Conservation (phyloP, 805 yeast genomes). For the Suhomyces kilbournensis region DNA sequence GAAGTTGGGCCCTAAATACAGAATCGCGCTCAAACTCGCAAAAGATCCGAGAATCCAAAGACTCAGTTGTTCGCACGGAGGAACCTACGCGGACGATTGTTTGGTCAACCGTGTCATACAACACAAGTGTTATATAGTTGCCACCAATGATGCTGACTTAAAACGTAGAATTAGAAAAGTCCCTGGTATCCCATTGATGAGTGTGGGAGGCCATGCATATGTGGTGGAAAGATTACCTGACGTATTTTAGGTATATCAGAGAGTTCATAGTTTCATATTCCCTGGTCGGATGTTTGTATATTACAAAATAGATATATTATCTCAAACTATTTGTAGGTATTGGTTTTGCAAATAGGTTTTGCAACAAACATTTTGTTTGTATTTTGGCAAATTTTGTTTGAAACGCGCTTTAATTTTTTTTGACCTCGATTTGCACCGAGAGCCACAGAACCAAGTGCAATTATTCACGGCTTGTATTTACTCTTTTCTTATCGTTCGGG, state of each 20-base stretch:
- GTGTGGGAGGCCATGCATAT: conserved; percentile 91
- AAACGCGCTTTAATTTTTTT: no score
- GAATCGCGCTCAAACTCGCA: conserved; percentile 90
- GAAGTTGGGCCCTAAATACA: conserved; percentile 88
- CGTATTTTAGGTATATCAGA: conserved; percentile 51
- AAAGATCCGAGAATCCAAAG: conserved; percentile 90
- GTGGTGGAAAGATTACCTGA: conserved; percentile 94
- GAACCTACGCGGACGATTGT: conserved; percentile 98
- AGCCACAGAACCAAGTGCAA: background rate
- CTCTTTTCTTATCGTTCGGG: background rate
- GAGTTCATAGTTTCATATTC: background rate
- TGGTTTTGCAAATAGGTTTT: no score
- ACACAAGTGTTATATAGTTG: conserved; percentile 95
- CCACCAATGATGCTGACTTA: conserved; percentile 96
- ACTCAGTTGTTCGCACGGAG: conserved; percentile 86
- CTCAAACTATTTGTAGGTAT: no score
- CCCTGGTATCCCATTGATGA: conserved; percentile 96
- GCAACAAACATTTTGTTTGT: background rate
- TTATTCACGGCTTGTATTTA: no score
- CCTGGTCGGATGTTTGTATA: conserved; percentile 3
- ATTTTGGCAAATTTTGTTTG: no score
- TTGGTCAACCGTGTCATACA: conserved; percentile 88
- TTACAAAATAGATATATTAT: background rate
- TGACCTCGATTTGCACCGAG: no score
- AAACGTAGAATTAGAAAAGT: conserved; percentile 92